Evolutionary conservation across 495 filamentous ascomycete species (phyloP), one percentile per base, ranked within the genome.

Genomic region (Bryoglossum gracile): DNA sequence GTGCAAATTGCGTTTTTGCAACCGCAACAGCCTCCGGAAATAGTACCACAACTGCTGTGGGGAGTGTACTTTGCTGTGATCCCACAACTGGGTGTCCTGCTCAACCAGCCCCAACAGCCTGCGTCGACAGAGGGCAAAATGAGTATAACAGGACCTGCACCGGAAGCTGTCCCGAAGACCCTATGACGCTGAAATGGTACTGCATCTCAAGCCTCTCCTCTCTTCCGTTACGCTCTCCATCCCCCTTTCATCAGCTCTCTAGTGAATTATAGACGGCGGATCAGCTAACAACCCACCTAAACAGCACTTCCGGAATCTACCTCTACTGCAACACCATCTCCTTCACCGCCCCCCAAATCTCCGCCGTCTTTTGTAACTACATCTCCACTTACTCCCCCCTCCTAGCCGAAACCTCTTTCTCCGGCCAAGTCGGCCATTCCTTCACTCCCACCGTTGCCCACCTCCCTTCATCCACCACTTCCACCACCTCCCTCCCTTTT

Each of bases 391-490:
- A 37, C 24, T 3, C 1, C 2, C n/a, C 36, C 19, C 24, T 40
- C 17, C 16, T 34, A 9, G 50, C 50, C 8, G 8, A 25, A 17
- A 53, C 50, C 8, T 34, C 50, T 19, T 52, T 21, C 18, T 5
- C 24, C 4, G 49, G 49, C 8, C 41, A 52, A 41, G 23, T 11
- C 21, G 21, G 18, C 18, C 41, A 37, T 17, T 13, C 17, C 25
- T 35, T 48, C 9, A 42, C 43, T 3, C 28, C 42, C 9, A 49
- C 53, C 3, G 14, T 44, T 9, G 21, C 36, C 18, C 21, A 28
- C 13, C 33, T 46, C 25, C 28, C 42, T 39, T 26, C 35, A 18
- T 59, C 67, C 19, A 46, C 53, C 33, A 82, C 53, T 74, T 77
- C 2, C 66, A 78, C 6, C 77, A 48, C 50, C 5, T 22, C 38